Evolutionary conservation across 208 protist genomes (phyloP).

Genomic region (Trypanosoma conorhini): DNA sequence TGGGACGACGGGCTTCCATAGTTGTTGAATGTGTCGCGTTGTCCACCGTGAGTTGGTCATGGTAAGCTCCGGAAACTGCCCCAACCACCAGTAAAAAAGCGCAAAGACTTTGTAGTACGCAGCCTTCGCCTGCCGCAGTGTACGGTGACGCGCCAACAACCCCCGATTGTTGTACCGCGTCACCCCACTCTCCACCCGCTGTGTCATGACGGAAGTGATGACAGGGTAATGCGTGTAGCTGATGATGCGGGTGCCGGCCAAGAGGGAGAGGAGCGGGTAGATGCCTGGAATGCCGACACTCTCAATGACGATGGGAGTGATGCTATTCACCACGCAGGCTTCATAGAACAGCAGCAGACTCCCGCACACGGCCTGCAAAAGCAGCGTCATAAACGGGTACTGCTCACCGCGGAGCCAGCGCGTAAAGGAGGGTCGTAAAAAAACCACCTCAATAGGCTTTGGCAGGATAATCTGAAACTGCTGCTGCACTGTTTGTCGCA

Average conservation of each 20-base stretch:
- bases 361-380: slow-evolving; percentile 92
- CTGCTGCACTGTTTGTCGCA: slow-evolving; percentile 34
- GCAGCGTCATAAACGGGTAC: slow-evolving; percentile 91
- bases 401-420: slow-evolving; percentile 57
- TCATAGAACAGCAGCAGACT: slow-evolving; percentile 88
- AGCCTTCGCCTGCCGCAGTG: slow-evolving; percentile 70
- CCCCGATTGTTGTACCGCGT: slow-evolving; percentile 81
- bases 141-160: slow-evolving; percentile 35
- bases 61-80: slow-evolving; percentile 69
- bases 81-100: slow-evolving; percentile 87
- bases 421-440: slow-evolving; percentile 43
- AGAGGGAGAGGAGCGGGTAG: slow-evolving; percentile 90
- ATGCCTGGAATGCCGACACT: slow-evolving; percentile 96
- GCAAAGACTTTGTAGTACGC: slow-evolving; percentile 91
- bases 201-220: slow-evolving; percentile 89
- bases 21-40: slow-evolving; percentile 76
- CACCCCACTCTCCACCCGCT: slow-evolving; percentile 46
- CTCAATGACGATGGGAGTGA: slow-evolving; percentile 83
- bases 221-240: slow-evolving; percentile 99
- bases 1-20: slow-evolving; percentile 72
- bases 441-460: slow-evolving; percentile 67
- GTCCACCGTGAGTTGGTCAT: slow-evolving; percentile 99
- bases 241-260: slow-evolving; percentile 80
- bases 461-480: slow-evolving; percentile 76
- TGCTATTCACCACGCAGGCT: slow-evolving; percentile 67